phyloP scores from a whole-genome alignment of 2,329 filamentous ascomycete species.

The Nannizziopsis arthrosporioides region DNA sequence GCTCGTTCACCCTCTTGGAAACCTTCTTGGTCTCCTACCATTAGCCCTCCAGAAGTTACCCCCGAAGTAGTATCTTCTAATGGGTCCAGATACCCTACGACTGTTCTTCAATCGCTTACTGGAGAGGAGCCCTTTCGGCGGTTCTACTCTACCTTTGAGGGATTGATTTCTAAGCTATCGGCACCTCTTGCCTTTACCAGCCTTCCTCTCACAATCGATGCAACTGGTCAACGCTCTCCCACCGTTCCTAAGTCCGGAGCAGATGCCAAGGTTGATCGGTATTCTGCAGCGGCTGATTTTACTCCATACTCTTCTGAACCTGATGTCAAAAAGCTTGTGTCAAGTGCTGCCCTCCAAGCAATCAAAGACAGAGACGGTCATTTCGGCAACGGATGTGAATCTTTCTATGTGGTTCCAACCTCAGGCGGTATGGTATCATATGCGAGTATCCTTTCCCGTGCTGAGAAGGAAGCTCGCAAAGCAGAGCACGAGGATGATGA shows the following conservation, averaged over 20 bases:
- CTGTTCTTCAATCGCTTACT: constrained; percentile 17
- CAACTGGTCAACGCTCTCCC: constrained; percentile 27
- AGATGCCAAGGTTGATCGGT: constrained; percentile 28
- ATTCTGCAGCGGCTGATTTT: constrained; percentile 29
- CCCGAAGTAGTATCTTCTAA: constrained; percentile 23
- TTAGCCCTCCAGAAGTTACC: constrained; percentile 26
- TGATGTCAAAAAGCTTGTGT: constrained; percentile 74
- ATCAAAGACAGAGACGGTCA: constrained; percentile 56
- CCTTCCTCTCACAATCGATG: constrained; percentile 56
- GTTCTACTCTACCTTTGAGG: constrained; percentile 88
- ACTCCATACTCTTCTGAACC: constrained; percentile 45
- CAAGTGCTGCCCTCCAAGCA: constrained; percentile 69
- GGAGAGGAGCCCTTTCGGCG: constrained; percentile 70
- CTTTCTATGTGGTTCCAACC: constrained; percentile 89
- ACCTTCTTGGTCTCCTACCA: constrained; percentile 27
- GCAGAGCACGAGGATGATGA: constrained; percentile 53
- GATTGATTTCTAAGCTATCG: constrained; percentile 75
- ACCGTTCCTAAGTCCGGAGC: constrained; percentile 20
- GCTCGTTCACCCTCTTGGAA: constrained; percentile 15
- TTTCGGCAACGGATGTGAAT: constrained; percentile 46
- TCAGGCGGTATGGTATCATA: constrained; percentile 88
- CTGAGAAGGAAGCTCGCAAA: constrained; percentile 33
- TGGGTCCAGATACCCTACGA: constrained; percentile 20
- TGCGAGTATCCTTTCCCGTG: constrained; percentile 63
- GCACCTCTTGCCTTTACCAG: constrained; percentile 88